Conservation (phyloP, 495 filamentous ascomycete species). For the Aspergillus cristatus region DNA sequence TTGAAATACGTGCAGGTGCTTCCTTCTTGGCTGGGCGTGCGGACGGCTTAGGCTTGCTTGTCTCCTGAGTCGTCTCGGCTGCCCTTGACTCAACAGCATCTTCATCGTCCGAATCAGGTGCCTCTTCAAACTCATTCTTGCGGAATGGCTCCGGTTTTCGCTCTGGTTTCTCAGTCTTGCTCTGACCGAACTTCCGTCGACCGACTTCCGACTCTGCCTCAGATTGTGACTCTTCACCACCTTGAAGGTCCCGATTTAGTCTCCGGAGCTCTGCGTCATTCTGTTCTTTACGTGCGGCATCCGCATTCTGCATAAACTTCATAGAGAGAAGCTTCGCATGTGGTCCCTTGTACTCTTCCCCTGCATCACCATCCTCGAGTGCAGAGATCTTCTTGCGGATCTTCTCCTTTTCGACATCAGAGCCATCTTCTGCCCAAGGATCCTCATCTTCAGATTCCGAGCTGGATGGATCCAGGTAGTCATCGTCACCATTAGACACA, state of each 20-base stretch:
- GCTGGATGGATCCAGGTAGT: conserved; percentile 36
- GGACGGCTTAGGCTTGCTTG: conserved; percentile 15
- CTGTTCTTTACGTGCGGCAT: conserved; percentile 60
- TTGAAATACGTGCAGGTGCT: conserved; percentile 1
- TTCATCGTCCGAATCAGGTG: conserved; percentile 45
- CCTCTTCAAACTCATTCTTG: conserved; percentile 54
- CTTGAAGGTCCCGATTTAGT: conserved; percentile 62
- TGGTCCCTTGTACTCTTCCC: conserved; percentile 27
- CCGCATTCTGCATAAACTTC: conserved; percentile 90
- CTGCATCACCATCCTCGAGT: conserved; percentile 38
- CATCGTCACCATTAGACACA: conserved; percentile 41
- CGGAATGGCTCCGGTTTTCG: conserved; percentile 13
- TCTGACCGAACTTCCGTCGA: conserved; percentile 57
- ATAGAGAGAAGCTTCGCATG: conserved; percentile 55
- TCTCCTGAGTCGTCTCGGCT: conserved; percentile 3
- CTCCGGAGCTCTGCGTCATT: conserved; percentile 75
- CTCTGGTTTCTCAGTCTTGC: conserved; percentile 19
- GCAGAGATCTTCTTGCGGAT: conserved; percentile 48
- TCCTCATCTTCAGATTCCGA: conserved; percentile 51
- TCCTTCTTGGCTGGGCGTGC: conserved; percentile 15
- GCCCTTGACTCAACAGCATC: conserved; percentile 12
- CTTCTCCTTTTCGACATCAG: conserved; percentile 44
- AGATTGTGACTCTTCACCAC: conserved; percentile 42
- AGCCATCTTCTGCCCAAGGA: conserved; percentile 43
- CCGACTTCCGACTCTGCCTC: conserved; percentile 49